Evolutionary conservation across 495 filamentous ascomycete genomes (phyloP), one percentile per base, ranked within the genome.

Genomic region (Penicillium waksmanii): DNA sequence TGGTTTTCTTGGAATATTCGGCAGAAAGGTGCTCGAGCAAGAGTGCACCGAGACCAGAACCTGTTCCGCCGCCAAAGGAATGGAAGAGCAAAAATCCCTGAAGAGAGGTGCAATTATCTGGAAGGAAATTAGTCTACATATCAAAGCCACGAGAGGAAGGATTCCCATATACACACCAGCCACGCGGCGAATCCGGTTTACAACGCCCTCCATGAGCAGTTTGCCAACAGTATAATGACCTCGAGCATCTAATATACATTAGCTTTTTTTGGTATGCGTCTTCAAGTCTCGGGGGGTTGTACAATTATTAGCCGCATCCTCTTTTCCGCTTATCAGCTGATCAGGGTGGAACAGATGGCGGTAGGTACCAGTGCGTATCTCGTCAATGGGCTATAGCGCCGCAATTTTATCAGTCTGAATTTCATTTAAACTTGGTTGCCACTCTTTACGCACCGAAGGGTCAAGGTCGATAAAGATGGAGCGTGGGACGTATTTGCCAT

Each of bases 41-140:
- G 25, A 96, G 85, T 57, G 92, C 89, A 75, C 92, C 92, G 65
- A 96, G 96, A 52, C 92, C 92, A 60, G 92, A 96, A 53, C 92
- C 92, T 60, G 92, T 96, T 78, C 92, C 92, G 73, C 92, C 92
- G 66, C 92, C 92, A 68, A 96, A 96, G 54, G 92, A 95, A 81
- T 96, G 92, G 86, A 96, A 96, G 76, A 96, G 87, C 53, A 96
- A 75, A 82, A 96, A 96, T 51, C 92, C 92, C 78, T 96, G 92
- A n/a, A 96, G 90, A 48, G 87, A 92, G 55, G 85, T 81, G 83
- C 92, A 96, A 84, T 95, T 96, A 77, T 96, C 92, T 93, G 5
- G 58, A 36, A 25, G 38, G 50, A 8, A 21, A 50, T 75, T 51
- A 74, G 66, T 55, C 27, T 52, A 12, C 33, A 50, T 35, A 19